phyloP scores from a whole-genome alignment of 768 basidiomycete genomes.

The Xerocomellus intermedius region DNA sequence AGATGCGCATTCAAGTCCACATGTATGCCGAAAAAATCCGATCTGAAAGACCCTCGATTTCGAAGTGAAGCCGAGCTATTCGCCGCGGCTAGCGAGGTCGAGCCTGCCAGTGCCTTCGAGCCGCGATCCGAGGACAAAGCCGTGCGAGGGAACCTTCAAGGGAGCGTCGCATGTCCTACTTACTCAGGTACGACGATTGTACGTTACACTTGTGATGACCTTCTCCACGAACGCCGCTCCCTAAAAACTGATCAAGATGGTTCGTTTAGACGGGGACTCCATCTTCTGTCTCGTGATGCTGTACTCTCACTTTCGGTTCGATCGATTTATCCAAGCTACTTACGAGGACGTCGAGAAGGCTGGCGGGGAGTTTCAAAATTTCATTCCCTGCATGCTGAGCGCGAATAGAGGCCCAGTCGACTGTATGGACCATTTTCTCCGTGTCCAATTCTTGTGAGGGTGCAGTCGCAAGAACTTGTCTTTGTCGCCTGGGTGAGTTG shows the following conservation, averaged over 20 bases:
- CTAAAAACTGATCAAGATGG: not conserved
- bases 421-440: no score
- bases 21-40: no score
- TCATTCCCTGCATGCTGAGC: not conserved
- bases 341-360: no score
- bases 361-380: not conserved
- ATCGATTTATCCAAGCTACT: not conserved
- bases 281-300: not conserved
- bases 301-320: not conserved
- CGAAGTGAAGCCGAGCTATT: not conserved
- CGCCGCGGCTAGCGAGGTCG: not conserved
- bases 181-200: not conserved
- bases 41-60: not conserved
- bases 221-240: no score
- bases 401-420: not conserved
- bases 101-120: not conserved
- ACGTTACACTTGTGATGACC: not conserved
- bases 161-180: not conserved
- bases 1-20: no score
- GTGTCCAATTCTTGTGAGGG: not conserved
- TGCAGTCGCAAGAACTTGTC: not conserved
- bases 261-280: no score
- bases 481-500: not conserved
- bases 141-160: no score
- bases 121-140: constrained; percentile 3